Evolutionary conservation across 495 filamentous ascomycete genomes (phyloP), one percentile per base, ranked within the genome.

Genomic region (Pyrenula massariospora): DNA sequence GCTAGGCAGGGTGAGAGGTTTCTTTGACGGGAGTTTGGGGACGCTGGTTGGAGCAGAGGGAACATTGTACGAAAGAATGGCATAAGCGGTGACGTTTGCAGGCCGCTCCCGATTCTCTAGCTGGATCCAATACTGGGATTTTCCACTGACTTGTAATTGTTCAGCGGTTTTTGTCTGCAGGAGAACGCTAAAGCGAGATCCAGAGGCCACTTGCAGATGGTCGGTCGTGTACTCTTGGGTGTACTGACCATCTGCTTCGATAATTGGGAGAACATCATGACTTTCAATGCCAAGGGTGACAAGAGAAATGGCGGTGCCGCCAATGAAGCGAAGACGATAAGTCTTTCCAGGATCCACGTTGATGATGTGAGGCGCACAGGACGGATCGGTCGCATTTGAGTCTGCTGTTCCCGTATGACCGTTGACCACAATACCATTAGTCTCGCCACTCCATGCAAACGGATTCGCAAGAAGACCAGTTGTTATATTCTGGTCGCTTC

Each of bases 161-260:
- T 70, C 70, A 2, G 67, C 58, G 3, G 64, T 58, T 22, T 82
- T 71, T 2, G 79, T 67, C 11, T 62, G 67, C 10, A 84, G 65
- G 22, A 84, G 65, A 12, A 78, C 64, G 58, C 76, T 74, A 60
- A 76, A 84, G 19, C 82, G 73, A 59, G 84, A 81, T 22, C 81
- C 82, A 3, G 68, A 59, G 8, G 62, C 76, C 19, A 85, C 63
- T 59, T 82, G 79, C n/a, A 84, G 62, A 60, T 71, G 74, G 50
- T 69, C 67, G 0, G 73, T 75, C 10, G 62, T 58, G 12, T 70
- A 61, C 0, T 76, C 76, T 52, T 73, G 65, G 20, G 81, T 83
- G 66, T 84, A 83, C 47, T 60, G 56, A 20, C 79, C 80, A 60
- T 85, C 82, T 1, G 73, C 78, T 51, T 77, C 75, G 53, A 85